phyloP scores from a whole-genome alignment of 371 early-diverging fungal genomes.

The Actinomortierella ambigua region DNA sequence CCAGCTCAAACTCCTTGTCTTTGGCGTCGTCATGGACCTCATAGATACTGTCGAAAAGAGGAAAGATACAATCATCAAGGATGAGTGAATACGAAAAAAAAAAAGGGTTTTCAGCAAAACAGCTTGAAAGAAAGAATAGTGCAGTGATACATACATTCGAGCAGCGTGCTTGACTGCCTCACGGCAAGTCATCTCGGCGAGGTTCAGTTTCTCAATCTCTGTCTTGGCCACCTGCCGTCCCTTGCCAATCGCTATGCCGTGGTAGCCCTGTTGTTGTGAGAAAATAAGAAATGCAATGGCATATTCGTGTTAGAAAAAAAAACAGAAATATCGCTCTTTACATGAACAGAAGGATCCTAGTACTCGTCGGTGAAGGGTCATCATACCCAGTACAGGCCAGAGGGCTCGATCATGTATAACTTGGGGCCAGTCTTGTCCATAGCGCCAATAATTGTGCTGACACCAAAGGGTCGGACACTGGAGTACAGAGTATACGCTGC shows the following conservation, averaged over 20 bases:
- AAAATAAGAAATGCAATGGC: neutral
- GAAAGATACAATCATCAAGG: neutral
- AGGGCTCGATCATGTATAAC: conserved; percentile 96
- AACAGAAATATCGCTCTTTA: neutral
- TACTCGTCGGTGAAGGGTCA: neutral
- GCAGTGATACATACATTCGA: conserved; percentile 71
- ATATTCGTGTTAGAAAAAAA: neutral
- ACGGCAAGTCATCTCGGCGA: conserved; percentile 81
- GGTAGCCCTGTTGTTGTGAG: conserved; percentile 75
- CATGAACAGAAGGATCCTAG: too few species aligned
- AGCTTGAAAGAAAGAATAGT: neutral
- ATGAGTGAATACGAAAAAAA: neutral
- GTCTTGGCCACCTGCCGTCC: conserved; percentile 97
- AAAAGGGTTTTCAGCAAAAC: too few species aligned
- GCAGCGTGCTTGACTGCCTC: conserved; percentile 96
- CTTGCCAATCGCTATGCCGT: conserved; percentile 95
- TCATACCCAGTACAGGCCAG: conserved; percentile 92
- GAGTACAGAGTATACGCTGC: conserved; percentile 97
- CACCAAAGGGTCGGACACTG: conserved; percentile 97
- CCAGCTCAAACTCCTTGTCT: conserved; percentile 97
- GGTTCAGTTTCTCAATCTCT: conserved; percentile 94
- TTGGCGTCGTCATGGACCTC: conserved; percentile 96
- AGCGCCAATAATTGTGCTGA: conserved; percentile 82
- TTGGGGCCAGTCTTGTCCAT: conserved; percentile 84
- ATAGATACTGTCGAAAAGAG: conserved; percentile 69